Base-by-base conservation (phyloP, 1,284 basidiomycete genomes). In the Pseudozyma sp. region DNA sequence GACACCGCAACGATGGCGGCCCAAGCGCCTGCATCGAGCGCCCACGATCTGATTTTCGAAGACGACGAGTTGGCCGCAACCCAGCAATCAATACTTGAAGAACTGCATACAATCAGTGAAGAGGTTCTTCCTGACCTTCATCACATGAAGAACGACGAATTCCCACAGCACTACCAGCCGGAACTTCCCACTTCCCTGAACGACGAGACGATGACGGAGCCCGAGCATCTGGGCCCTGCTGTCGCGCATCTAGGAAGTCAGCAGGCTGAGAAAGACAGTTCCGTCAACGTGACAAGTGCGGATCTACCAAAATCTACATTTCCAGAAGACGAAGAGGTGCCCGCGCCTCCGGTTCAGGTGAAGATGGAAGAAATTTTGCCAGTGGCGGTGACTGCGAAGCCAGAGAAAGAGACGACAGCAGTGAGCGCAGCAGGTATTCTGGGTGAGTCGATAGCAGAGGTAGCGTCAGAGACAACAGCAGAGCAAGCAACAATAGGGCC, bases 21-120 rank as follows among this genome's bases (percentile, higher is more conserved):
- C 52, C 48, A 42, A 31, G 57, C 57, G 39, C n/a, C 35, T 43
- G 19, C 59, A 13, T 13, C 25, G 1, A 34, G 1, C 34, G 19
- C 19, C n/a, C 34, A 31, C 35, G 45, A 61, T 39, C 47, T 44
- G 19, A 36, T 43, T 16, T 34, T 16, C 5, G 67, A 70, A 3
- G 72, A 63, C 21, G 70, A 76, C 35, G 62, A 71, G 12, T 31
- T 68, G 6, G 68, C 69, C 43, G 63, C 67, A 19, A 76, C 73
- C 12, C 69, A 71, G 51, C 68, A 60, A 18, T 72, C 73, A 19
- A 59, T 76, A 2, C 52, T 76, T 21, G 60, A 76, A 50, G 73
- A 76, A 47, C 56, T 76, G 51, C 73, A 72, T 53, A 53, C 57
- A 38, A 76, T 76, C 34, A 63, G 64, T 49, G 65, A 76, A 44